Evolutionary conservation across 331 rosid species (phyloP).

Genomic region (Saraca asoca): DNA sequence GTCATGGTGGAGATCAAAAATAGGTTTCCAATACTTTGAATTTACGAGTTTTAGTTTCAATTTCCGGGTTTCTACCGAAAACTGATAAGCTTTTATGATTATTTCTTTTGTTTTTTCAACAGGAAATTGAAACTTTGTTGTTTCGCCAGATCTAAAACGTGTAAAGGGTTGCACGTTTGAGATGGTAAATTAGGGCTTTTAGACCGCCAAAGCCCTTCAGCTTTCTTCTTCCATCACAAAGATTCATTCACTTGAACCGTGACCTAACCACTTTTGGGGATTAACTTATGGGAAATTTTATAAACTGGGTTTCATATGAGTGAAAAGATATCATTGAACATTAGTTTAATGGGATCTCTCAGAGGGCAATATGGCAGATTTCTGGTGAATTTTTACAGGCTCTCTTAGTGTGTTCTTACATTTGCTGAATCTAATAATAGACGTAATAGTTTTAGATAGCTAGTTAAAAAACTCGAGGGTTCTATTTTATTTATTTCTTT

Average conservation of each 20-base stretch:
- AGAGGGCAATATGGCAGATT: too few species aligned
- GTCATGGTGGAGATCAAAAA: constrained; percentile 51
- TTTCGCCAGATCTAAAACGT: constrained; percentile 67
- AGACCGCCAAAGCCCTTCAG: constrained; percentile 59
- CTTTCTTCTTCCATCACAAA: constrained; percentile 52
- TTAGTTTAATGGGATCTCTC: too few species aligned
- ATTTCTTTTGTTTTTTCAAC: constrained; percentile 56
- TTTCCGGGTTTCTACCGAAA: constrained; percentile 47
- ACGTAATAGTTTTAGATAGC: too few species aligned
- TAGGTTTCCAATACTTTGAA: constrained; percentile 30
- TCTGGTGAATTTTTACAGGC: too few species aligned
- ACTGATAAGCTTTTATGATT: constrained; percentile 68
- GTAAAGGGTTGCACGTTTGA: constrained; percentile 71
- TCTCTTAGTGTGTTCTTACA: too few species aligned
- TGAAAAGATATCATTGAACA: not conserved
- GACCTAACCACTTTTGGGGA: constrained; percentile 8
- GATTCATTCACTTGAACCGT: constrained; percentile 31
- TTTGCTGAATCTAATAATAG: too few species aligned
- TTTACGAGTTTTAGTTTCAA: constrained; percentile 16
- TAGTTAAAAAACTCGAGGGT: too few species aligned
- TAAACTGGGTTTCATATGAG: not conserved
- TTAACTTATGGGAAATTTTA: not conserved
- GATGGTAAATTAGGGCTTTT: constrained; percentile 53
- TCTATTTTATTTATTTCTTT: too few species aligned
- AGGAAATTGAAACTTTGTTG: constrained; percentile 71